These are phyloP conservation scores for Boletales sp. DNA, from an alignment of 768 basidiomycete species.

Conservation along the genomic window DNA sequence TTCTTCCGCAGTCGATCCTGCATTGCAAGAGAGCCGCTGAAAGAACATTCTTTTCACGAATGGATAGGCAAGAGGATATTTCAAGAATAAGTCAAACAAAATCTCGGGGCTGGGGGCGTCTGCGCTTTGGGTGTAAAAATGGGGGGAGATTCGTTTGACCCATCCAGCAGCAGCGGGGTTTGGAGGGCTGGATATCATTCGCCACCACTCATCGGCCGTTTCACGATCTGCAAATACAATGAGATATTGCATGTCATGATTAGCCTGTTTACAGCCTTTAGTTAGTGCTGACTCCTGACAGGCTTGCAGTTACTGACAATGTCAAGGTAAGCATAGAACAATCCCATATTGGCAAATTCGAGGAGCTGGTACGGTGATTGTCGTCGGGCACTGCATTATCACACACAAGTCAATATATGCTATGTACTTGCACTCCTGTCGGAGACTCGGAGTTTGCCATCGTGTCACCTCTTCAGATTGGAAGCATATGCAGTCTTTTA, in stretches of 20 bases:
- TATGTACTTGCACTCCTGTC: too few species aligned
- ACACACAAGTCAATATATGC: too few species aligned
- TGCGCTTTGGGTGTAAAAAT: background rate
- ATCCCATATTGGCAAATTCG: background rate
- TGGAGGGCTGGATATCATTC: background rate
- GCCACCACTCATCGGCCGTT: background rate
- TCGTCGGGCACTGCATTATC: too few species aligned
- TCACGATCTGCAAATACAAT: background rate
- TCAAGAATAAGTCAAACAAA: background rate
- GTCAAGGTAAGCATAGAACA: background rate
- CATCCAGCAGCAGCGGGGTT: background rate
- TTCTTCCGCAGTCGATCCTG: too few species aligned
- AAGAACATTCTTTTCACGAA: conserved; percentile 1
- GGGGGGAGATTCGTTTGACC: background rate
- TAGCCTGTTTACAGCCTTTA: background rate
- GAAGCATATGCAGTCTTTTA: too few species aligned
- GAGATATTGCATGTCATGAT: background rate
- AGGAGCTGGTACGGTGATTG: too few species aligned
- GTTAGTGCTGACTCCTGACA: background rate
- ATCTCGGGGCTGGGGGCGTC: background rate
- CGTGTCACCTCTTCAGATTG: too few species aligned
- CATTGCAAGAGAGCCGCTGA: too few species aligned
- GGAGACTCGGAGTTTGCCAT: too few species aligned
- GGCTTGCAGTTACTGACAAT: background rate
- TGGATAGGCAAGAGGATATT: background rate